Evolutionary conservation across 2,329 filamentous ascomycete species (phyloP).

Genomic region (Penicillium sp.): DNA sequence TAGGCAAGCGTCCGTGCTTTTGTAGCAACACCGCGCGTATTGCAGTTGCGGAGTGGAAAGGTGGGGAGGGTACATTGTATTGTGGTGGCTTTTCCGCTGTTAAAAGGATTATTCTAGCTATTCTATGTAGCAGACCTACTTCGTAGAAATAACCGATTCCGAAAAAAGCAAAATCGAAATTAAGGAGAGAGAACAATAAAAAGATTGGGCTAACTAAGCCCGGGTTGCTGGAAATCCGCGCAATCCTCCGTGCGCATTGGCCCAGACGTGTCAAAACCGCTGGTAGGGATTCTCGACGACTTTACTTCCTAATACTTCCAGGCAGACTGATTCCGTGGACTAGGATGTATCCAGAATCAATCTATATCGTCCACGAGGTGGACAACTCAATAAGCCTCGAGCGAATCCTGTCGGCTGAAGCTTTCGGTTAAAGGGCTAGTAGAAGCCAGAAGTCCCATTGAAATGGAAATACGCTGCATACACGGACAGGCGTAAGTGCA

Average conservation of each 20-base stretch:
- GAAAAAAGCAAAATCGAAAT: background rate
- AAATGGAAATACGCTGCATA: background rate
- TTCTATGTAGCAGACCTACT: background rate
- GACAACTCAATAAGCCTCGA: too few relatives aligned
- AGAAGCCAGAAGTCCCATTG: background rate
- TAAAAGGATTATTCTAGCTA: background rate
- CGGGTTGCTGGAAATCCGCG: conserved; percentile 8
- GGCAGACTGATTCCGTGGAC: too few relatives aligned
- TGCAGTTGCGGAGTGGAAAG: conserved; percentile 8
- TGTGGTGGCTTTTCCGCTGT: background rate
- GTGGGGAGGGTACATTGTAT: background rate
- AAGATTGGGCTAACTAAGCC: conserved; percentile 13
- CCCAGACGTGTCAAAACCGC: background rate
- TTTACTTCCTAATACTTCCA: too few relatives aligned
- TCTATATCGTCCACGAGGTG: too few relatives aligned
- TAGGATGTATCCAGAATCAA: too few relatives aligned
- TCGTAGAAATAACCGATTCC: background rate
- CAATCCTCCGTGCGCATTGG: conserved; percentile 17
- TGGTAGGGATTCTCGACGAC: background rate
- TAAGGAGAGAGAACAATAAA: background rate
- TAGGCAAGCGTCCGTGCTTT: conserved; percentile 1
- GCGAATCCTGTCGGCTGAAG: too few relatives aligned
- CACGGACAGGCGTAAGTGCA: too few relatives aligned
- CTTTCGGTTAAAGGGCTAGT: too few relatives aligned
- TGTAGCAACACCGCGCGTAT: background rate